Evolutionary conservation across 1,284 basidiomycete genomes (phyloP), one percentile per base, ranked within the genome.

Genomic region (Apiotrichum gracile): DNA sequence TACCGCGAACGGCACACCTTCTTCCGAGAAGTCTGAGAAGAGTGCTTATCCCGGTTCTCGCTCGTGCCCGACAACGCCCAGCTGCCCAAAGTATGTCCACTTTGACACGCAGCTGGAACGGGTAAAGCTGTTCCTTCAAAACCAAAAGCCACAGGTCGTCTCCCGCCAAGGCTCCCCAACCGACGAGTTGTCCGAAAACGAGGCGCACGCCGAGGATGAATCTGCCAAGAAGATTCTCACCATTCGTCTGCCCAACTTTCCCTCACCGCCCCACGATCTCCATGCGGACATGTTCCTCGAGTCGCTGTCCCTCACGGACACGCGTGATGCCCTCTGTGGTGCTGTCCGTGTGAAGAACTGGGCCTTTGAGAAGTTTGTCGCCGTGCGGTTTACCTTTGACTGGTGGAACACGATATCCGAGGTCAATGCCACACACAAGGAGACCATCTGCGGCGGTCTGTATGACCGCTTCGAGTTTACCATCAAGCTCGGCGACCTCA

Each of bases 401-500:
- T 81, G 80, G 66, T 97, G 94, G 93, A 88, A 91, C 74, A 97
- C 93, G 34, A 93, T 89, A 54, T 91, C 86, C 70, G 93, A 97
- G 75, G 88, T 97, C 43, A 83, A 85, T 1, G 92, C 85, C 24
- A 83, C 82, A 41, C 87, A 90, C 72, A 75, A 82, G 47, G 84
- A 86, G 61, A 84, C 85, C 24, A 71, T 85, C 19, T 78, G 78
- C 52, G 75, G 74, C n/a, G 80, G 78, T 47, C 76, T 68, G 33
- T 83, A 83, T 65, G 91, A 93, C 69, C 72, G 79, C 19, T 82
- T 81, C 69, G 63, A 68, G 21, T 82, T 82, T 61, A 66, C 66
- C 26, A 75, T 82, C 70, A 78, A 78, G 64, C 71, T 82, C 33
- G 74, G 77, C 48, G 80, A 82, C 64, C 64, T 73, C 54, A 69